Conservation (phyloP, 1,284 basidiomycete species). For the Leccinum pachyderme region DNA sequence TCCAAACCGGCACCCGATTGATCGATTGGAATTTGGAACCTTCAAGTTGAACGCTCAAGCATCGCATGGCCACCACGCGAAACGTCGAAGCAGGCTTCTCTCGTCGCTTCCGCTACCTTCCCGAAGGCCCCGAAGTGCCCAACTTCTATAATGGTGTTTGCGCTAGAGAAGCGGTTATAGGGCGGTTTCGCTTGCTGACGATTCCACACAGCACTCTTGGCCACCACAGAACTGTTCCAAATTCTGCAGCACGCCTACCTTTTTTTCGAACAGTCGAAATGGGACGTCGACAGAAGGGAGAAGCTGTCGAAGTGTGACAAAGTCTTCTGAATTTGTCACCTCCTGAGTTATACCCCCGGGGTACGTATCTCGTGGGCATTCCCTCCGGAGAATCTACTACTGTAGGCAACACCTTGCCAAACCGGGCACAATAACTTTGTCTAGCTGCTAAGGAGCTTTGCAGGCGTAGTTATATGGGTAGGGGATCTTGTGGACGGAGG, state of each 20-base stretch:
- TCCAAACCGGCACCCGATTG: background rate
- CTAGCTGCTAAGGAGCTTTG: background rate
- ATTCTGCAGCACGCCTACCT: background rate
- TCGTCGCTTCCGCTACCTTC: background rate
- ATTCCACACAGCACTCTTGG: background rate
- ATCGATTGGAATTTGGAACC: background rate
- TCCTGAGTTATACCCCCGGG: background rate
- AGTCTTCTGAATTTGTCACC: background rate
- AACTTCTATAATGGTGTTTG: background rate
- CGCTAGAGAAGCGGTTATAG: background rate
- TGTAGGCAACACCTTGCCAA: background rate
- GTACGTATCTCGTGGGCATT: background rate
- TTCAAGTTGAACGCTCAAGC: background rate
- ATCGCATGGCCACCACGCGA: constrained; percentile 15
- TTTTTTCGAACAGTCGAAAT: background rate
- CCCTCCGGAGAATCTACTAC: background rate
- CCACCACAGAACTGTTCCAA: background rate
- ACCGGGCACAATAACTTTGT: background rate
- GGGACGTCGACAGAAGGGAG: background rate
- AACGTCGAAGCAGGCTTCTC: constrained; percentile 6
- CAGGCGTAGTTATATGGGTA: background rate
- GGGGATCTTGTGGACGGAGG: background rate
- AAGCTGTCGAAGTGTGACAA: background rate
- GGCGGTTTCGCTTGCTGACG: background rate
- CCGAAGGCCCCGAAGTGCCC: background rate